phyloP scores from a whole-genome alignment of 116 monocot species.

The Dioscorea cayenensis region DNA sequence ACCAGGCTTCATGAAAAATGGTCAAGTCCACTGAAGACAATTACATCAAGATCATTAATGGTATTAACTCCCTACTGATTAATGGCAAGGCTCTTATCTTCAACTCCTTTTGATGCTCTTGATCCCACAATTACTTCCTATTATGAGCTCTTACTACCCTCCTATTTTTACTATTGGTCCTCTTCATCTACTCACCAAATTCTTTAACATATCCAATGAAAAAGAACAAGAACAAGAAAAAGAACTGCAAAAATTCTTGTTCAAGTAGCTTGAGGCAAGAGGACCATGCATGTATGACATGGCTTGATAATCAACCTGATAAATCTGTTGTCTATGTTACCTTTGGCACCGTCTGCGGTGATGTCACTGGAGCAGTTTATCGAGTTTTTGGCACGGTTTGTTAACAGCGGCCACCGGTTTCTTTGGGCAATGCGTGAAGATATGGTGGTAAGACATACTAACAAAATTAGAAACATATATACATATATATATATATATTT shows the following conservation, averaged over 20 bases:
- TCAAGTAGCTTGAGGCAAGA: conserved; percentile 7
- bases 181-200: neutral
- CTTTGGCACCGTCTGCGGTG: conserved; percentile 19
- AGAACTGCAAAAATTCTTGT: neutral
- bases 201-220: too few species aligned
- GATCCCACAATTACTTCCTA: conserved; percentile 20
- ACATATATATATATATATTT: too few species aligned
- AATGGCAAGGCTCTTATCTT: conserved; percentile 25
- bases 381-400: conserved; percentile 14
- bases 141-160: conserved; percentile 17
- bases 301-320: conserved; percentile 11
- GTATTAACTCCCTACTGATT: neutral
- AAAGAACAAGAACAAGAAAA: neutral
- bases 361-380: conserved; percentile 5
- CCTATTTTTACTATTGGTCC: conserved; percentile 23
- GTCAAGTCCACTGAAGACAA: conserved; percentile 4
- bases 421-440: conserved; percentile 18
- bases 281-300: conserved; percentile 15
- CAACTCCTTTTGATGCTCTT: conserved; percentile 26
- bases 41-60: conserved; percentile 7
- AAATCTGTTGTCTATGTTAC: conserved; percentile 27
- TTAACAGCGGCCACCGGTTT: conserved; percentile 7
- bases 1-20: conserved; percentile 16
- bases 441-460: neutral
- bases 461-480: too few species aligned